Conservation (phyloP, 805 yeast species). For the Lachancea thermotolerans region DNA sequence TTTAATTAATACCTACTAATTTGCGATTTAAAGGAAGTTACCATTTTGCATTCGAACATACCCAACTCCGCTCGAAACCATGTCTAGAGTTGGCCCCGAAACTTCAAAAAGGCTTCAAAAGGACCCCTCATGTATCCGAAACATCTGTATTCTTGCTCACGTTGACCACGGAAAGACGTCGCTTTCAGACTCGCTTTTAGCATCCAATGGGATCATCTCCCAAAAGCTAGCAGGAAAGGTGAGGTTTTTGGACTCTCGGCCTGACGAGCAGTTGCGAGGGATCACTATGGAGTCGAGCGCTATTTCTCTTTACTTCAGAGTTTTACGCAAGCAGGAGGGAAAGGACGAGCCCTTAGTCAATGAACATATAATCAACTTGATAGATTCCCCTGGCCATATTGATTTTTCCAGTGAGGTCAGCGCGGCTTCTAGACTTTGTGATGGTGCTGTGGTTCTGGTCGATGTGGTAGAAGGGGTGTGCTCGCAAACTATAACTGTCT, state of each 20-base stretch:
- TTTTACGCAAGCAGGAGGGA: constrained; percentile 42
- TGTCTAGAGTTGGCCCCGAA: constrained; percentile 55
- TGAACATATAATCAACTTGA: constrained; percentile 82
- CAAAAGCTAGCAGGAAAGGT: constrained; percentile 94
- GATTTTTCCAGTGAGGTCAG: constrained; percentile 96
- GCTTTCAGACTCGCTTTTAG: constrained; percentile 81
- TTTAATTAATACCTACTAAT: not conserved
- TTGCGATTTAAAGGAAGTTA: not conserved
- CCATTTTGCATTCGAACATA: not conserved
- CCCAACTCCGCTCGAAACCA: not conserved
- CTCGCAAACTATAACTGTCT: constrained; percentile 91
- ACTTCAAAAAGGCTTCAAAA: constrained; percentile 61
- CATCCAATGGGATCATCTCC: constrained; percentile 94
- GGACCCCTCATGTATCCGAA: constrained; percentile 65
- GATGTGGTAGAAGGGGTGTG: constrained; percentile 99
- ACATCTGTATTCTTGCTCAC: constrained; percentile 93
- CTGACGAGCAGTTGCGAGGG: constrained; percentile 93
- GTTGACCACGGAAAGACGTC: constrained; percentile 99
- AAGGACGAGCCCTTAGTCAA: constrained; percentile 44
- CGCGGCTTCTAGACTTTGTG: constrained; percentile 91
- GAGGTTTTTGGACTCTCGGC: constrained; percentile 84
- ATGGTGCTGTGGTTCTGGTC: constrained; percentile 90
- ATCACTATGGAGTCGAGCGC: constrained; percentile 98
- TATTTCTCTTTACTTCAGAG: constrained; percentile 82
- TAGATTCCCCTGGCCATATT: constrained; percentile 99